Evolutionary conservation across 148 eudicot species (phyloP).

Genomic region (Vaccinium vitisidaea): DNA sequence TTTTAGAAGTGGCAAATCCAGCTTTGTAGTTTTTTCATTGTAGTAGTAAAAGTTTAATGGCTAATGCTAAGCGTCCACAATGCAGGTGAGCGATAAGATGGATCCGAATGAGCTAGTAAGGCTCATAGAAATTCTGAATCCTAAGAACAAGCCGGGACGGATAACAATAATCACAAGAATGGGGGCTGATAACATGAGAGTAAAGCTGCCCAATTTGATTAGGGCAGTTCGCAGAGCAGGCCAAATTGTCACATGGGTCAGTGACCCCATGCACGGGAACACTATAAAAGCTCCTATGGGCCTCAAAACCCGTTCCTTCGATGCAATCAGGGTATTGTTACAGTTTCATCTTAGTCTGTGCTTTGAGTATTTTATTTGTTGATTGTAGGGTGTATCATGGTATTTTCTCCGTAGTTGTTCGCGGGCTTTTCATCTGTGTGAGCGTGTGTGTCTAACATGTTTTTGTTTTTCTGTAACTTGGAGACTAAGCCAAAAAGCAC

Average conservation of each 20-base stretch:
- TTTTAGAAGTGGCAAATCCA: not conserved
- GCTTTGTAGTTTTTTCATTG: not conserved
- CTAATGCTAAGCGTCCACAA: not conserved
- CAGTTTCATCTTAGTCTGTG: not conserved
- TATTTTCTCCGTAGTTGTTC: not conserved
- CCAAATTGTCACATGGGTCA: constrained; percentile 75
- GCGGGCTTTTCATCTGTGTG: not conserved
- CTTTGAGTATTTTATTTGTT: not conserved
- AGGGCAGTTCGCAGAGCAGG: constrained; percentile 67
- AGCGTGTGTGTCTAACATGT: not conserved
- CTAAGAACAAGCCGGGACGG: constrained; percentile 71
- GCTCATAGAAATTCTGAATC: constrained; percentile 77
- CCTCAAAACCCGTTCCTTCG: constrained; percentile 74
- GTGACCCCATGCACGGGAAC: constrained; percentile 80
- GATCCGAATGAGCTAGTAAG: constrained; percentile 69
- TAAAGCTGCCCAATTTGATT: constrained; percentile 70
- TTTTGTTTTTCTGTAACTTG: not conserved
- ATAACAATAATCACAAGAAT: constrained; percentile 66
- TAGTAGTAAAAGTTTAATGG: not conserved
- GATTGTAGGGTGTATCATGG: not conserved
- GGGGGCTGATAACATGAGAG: constrained; percentile 86
- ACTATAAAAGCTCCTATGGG: constrained; percentile 74
- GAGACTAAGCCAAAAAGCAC: not conserved
- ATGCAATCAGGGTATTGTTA: constrained; percentile 60
- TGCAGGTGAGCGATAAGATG: constrained; percentile 78